Conservation (phyloP, 768 basidiomycete species). For the Saitozyma sp. region DNA sequence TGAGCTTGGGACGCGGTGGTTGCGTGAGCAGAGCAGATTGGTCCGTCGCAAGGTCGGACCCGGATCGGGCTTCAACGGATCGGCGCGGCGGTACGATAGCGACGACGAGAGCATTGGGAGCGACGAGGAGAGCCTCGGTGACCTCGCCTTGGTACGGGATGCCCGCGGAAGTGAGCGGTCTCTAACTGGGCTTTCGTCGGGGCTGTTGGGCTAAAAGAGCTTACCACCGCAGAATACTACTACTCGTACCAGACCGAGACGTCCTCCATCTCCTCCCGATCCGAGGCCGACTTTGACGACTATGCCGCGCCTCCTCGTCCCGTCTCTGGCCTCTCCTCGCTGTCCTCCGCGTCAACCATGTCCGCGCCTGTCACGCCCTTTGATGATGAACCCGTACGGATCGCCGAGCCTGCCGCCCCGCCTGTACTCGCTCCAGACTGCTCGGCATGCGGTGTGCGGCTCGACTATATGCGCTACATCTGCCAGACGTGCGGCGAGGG, state of each 20-base stretch:
- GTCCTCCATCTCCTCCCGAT: conserved; percentile 8
- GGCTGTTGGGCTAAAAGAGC: neutral
- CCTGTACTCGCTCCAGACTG: conserved; percentile 63
- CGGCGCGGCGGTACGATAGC: conserved; percentile 15
- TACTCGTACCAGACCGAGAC: conserved; percentile 47
- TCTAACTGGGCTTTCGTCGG: neutral
- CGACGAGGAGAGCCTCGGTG: conserved; percentile 33
- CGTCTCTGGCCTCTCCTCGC: conserved; percentile 1
- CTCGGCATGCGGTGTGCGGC: conserved; percentile 70
- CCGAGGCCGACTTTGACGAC: conserved; percentile 8
- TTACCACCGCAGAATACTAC: conserved; percentile 38
- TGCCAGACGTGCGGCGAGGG: conserved; percentile 80
- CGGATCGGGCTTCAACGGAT: conserved; percentile 1
- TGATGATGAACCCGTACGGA: conserved; percentile 17
- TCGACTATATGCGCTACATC: conserved; percentile 85
- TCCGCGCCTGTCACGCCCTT: conserved; percentile 2
- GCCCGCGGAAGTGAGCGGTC: conserved; percentile 43
- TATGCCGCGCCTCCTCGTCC: conserved; percentile 3
- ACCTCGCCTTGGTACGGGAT: conserved; percentile 41
- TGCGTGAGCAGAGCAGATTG: conserved; percentile 75
- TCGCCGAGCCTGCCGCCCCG: conserved; percentile 57
- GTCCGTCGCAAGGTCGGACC: conserved; percentile 58
- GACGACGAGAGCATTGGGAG: conserved; percentile 37
- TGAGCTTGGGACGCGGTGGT: conserved; percentile 75
- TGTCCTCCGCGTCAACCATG: conserved; percentile 8